Conservation (phyloP, 345 rosid genomes). For the Angophora floribunda region DNA sequence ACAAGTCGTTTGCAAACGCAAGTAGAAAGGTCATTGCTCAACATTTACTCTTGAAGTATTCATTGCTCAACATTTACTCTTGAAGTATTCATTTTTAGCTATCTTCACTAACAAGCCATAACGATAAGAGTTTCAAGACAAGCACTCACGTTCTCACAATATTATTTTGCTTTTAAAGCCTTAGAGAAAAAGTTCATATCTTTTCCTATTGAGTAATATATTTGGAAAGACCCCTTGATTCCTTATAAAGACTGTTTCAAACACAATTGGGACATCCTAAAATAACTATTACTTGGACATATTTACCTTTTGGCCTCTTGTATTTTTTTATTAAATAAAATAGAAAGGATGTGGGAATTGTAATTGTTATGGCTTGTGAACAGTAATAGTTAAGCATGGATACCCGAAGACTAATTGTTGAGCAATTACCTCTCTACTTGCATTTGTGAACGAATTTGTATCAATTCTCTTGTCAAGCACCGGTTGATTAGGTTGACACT, state of each 20-base stretch:
- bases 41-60: too few relatives aligned
- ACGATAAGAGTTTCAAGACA: too few relatives aligned
- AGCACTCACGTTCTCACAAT: background rate
- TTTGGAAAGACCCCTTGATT: background rate
- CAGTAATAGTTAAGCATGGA: background rate
- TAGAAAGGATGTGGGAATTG: background rate
- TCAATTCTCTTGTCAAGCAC: background rate
- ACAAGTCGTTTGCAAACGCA: background rate
- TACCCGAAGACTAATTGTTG: background rate
- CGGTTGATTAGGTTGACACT: background rate
- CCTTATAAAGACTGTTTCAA: background rate
- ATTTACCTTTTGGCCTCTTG: background rate
- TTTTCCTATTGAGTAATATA: background rate
- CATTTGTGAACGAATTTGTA: background rate
- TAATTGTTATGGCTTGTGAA: background rate
- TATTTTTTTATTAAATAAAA: background rate
- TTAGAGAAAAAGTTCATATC: background rate
- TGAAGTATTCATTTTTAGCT: too few relatives aligned
- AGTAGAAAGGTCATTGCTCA: background rate
- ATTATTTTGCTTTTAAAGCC: background rate
- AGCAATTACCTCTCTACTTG: background rate
- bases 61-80: background rate
- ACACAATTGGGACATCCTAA: background rate
- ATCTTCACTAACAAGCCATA: too few relatives aligned
- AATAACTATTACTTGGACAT: background rate